Percentiles rank a stretch among this genome's conserved stretches.
Conservation (phyloP, 2,329 filamentous ascomycete species). For the Tothia fuscella region DNA sequence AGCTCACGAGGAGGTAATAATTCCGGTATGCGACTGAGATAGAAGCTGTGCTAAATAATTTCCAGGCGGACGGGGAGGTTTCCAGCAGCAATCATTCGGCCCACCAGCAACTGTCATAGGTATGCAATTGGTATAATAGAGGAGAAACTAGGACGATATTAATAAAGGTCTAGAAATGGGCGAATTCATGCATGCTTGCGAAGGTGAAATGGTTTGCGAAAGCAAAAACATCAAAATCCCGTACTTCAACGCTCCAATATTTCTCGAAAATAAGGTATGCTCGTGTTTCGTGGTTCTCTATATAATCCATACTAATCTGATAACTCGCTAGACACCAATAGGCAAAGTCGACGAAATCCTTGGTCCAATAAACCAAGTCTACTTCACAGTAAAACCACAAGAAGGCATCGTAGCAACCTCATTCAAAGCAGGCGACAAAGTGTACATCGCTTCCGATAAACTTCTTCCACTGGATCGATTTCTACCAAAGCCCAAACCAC, state of each 20-base stretch:
- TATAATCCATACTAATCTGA: conserved; percentile 15
- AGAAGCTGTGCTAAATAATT: too few relatives aligned
- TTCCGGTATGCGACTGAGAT: too few relatives aligned
- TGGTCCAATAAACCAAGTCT: conserved; percentile 93
- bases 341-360: conserved; percentile 98
- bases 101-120: conserved; percentile 10
- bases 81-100: conserved; percentile 7
- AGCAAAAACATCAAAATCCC: conserved; percentile 92
- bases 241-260: conserved; percentile 98
- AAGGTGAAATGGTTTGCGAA: conserved; percentile 96
- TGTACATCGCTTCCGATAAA: conserved; percentile 92
- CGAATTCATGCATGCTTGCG: conserved; percentile 83
- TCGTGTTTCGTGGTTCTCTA: conserved; percentile 11
- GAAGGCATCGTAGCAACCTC: conserved; percentile 91
- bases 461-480: conserved; percentile 90
- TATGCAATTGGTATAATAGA: not conserved
- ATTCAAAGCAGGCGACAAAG: conserved; percentile 95
- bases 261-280: conserved; percentile 92
- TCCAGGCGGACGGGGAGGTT: conserved; percentile 10
- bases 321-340: conserved; percentile 55
- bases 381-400: conserved; percentile 94
- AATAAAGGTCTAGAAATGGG: conserved; percentile 61
- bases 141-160: not conserved
- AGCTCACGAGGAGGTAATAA: conserved; percentile 4
- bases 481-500: conserved; percentile 80